These are phyloP conservation scores for Solanum boliviense DNA, from an alignment of 257 asterid genomes.

Conservation along the genomic window DNA sequence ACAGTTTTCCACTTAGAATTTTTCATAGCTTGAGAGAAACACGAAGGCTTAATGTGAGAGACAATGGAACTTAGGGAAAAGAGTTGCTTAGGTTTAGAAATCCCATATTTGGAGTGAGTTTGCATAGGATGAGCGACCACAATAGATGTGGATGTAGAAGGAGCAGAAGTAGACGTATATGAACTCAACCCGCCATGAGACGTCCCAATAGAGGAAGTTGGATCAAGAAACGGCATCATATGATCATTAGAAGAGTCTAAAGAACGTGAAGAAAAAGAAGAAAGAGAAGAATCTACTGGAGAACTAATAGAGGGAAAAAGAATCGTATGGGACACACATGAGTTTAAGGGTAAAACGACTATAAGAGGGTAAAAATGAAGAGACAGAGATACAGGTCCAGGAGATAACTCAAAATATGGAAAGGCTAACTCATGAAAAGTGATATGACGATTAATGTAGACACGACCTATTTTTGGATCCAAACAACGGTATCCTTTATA, in stretches of 20 bases:
- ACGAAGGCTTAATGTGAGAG: neutral
- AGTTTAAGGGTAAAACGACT: neutral
- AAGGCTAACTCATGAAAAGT: neutral
- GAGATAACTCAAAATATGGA: neutral
- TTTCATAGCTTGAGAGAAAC: neutral
- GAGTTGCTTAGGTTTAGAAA: neutral
- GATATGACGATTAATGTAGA: neutral
- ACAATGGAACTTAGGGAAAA: neutral
- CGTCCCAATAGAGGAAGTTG: neutral
- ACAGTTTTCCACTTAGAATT: neutral
- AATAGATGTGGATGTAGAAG: neutral
- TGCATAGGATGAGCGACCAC: neutral
- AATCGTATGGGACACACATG: neutral
- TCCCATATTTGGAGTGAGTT: neutral
- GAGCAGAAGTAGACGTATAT: neutral
- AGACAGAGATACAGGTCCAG: neutral
- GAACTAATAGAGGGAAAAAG: neutral
- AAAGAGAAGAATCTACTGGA: neutral
- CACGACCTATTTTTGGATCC: neutral
- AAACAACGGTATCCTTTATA: neutral
- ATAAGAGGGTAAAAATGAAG: neutral
- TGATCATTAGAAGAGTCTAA: neutral
- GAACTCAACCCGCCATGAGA: neutral
- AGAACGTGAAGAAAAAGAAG: neutral
- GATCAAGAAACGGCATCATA: neutral